Evolutionary conservation across 2,329 filamentous ascomycete species (phyloP), one percentile per base, ranked within the genome.

Genomic region (Fusarium sambucinum): DNA sequence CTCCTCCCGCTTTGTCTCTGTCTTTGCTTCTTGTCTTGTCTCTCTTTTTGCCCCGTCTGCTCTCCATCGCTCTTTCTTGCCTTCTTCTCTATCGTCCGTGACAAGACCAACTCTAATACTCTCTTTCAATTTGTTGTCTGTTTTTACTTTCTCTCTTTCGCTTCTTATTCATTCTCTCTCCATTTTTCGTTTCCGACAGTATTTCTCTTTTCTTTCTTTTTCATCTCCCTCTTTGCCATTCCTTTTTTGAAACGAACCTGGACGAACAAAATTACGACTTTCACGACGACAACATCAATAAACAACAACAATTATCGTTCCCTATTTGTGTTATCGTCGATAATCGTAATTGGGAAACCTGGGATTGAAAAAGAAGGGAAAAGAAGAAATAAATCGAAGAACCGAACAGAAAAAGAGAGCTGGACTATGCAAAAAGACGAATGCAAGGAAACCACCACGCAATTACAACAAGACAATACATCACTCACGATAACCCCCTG

Each of bases 241-340:
- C 51, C 33, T 58, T 55, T 16, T 44, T 45, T 48, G 51, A 66
- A 58, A 69, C 66, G 66, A 69, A 56, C 42, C 47, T 55, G 46
- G 50, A 69, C 62, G 66, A 69, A 51, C 46, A 51, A 56, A 50
- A 62, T 32, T 58, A 41, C 66, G 57, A 69, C 58, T 62, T 71
- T 67, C 60, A 68, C 63, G 62, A 73, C 68, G 63, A 58, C 65
- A 19, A 19, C 32, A 50, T 38, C 33, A 50, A 27, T 23, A 33
- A 47, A 33, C 14, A 50, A 50, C 21, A 50, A 38, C 55, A 65
- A 68, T 52, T 30, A 59, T 63, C 66, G 62, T 62, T 69, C 50
- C 52, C 23, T 57, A 66, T 66, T 68, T 62, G 56, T 67, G 68
- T 66, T 51, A 73, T 75, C 58, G 70, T 73, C 72, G 61, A 73